These are phyloP conservation scores for Russula brevipes DNA, from an alignment of 768 basidiomycete genomes.

Conservation along the genomic window DNA sequence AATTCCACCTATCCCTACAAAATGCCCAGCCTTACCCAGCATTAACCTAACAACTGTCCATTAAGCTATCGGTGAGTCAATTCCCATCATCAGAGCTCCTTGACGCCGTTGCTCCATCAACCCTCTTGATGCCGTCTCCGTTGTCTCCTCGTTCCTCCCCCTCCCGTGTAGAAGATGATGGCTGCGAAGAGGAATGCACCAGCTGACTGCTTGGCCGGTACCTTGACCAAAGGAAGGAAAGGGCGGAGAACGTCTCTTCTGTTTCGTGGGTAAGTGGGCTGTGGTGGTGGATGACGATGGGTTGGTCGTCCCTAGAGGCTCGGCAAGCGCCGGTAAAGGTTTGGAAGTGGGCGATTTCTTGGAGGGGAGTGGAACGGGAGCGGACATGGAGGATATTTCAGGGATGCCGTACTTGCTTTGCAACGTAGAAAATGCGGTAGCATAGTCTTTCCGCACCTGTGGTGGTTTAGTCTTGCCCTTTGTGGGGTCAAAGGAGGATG, in stretches of 20 bases:
- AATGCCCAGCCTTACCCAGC: too few species aligned
- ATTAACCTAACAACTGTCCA: too few species aligned
- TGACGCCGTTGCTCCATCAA: too few species aligned
- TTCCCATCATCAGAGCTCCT: too few species aligned
- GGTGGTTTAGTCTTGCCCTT: background rate
- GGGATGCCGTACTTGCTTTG: conserved; percentile 8
- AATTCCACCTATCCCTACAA: too few species aligned
- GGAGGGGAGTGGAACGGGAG: background rate
- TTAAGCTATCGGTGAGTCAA: too few species aligned
- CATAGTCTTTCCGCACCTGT: conserved; percentile 8
- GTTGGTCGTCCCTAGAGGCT: background rate
- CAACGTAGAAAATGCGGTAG: background rate
- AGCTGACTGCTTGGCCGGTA: background rate
- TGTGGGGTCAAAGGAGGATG: conserved; percentile 12
- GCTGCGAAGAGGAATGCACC: background rate
- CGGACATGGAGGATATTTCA: background rate
- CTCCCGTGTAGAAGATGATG: background rate
- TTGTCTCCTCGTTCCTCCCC: background rate
- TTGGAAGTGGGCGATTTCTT: background rate
- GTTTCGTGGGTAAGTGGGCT: background rate
- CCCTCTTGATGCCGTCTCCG: too few species aligned
- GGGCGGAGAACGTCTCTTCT: background rate
- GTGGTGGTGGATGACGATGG: background rate
- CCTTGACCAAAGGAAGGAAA: background rate
- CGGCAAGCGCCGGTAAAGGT: background rate